Base-by-base conservation (phyloP, 2,329 filamentous ascomycete genomes). In the Geosmithia putterillii region DNA sequence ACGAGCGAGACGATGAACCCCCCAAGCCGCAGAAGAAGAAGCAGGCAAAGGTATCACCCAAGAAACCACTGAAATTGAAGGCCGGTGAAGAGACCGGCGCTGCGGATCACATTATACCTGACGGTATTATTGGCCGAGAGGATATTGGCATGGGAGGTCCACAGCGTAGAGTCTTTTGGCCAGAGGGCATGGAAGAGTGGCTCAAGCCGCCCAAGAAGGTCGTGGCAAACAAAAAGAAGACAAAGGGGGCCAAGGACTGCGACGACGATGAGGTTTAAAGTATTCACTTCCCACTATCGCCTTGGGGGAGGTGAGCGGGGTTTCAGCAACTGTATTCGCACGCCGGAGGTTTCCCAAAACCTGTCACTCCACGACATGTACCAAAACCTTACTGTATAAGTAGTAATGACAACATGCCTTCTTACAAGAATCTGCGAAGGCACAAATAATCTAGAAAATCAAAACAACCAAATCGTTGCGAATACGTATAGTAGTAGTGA, bases 111-210 rank as follows among this genome's bases (percentile, higher is more conserved):
- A 59, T 57, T 1, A 53, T 56, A 19, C 54, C 62, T 38, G 56
- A 71, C 48, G 62, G 69, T 15, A 54, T 58, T 6, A 63, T 92
- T 0, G 66, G 72, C 0, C 72, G 81, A 0, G 76, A 83, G 6
- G 84, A 94, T 17, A 66, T 92, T 12, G 81, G 79, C 2, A 95
- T 95, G 89, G 90, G 90, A 35, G 90, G 90, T 0, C 76, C 81
- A 0, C 72, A 90, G 21, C 71, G 79, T 41, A 70, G 89, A 37
- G 90, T 95, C 0, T 95, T 94, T 57, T 95, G 90, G 89, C 89
- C 88, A 0, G 71, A 78, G 1, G 86, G 86, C 0, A 87, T 88
- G 79, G 89, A 95, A 57, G 84, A 94, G 48, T 95, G 88, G 87
- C 65, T 95, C 19, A 73, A 81, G 44, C 87, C 88, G 0, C n/a